A percentile compares a stretch with the other conserved stretches of the same genome.
These are phyloP conservation scores for Leccinum subatratum DNA, from an alignment of 1,284 basidiomycete species.

Conservation along the genomic window DNA sequence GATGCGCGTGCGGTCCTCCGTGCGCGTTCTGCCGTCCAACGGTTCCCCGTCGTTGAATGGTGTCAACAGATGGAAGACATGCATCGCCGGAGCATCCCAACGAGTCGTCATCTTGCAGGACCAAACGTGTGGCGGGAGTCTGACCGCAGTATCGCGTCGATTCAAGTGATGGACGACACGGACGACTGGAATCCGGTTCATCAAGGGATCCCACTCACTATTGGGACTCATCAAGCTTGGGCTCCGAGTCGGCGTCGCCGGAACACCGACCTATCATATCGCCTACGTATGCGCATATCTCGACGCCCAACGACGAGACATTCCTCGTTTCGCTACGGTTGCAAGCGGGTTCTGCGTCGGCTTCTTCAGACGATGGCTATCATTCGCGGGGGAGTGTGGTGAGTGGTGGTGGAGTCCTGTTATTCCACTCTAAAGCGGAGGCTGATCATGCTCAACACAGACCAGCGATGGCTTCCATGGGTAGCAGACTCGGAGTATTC, in stretches of 20 bases:
- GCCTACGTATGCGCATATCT: conserved; percentile 45
- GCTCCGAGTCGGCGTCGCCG: conserved; percentile 27
- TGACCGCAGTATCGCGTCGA: conserved; percentile 56
- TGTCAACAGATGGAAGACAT: conserved; percentile 92
- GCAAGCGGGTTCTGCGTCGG: conserved; percentile 21
- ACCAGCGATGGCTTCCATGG: conserved; percentile 83
- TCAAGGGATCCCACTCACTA: conserved; percentile 49
- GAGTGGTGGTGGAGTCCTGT: neutral
- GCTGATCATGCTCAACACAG: conserved; percentile 34
- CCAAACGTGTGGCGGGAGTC: conserved; percentile 72
- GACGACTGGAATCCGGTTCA: conserved; percentile 56
- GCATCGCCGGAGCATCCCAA: conserved; percentile 77
- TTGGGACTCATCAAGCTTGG: conserved; percentile 45
- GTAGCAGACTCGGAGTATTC: conserved; percentile 68
- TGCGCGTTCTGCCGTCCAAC: conserved; percentile 86
- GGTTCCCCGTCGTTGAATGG: conserved; percentile 96
- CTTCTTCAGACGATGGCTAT: conserved; percentile 52
- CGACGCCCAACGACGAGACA: conserved; percentile 38
- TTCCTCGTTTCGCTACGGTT: conserved; percentile 28
- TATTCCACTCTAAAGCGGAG: neutral
- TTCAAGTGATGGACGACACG: conserved; percentile 41
- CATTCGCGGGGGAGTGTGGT: conserved; percentile 37
- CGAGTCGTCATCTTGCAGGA: conserved; percentile 66
- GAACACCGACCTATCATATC: conserved; percentile 36
- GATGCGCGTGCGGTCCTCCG: conserved; percentile 88